Evolutionary conservation across 2,329 filamentous ascomycete species (phyloP), one percentile per base, ranked within the genome.

Genomic region (Cladosporium sp.): DNA sequence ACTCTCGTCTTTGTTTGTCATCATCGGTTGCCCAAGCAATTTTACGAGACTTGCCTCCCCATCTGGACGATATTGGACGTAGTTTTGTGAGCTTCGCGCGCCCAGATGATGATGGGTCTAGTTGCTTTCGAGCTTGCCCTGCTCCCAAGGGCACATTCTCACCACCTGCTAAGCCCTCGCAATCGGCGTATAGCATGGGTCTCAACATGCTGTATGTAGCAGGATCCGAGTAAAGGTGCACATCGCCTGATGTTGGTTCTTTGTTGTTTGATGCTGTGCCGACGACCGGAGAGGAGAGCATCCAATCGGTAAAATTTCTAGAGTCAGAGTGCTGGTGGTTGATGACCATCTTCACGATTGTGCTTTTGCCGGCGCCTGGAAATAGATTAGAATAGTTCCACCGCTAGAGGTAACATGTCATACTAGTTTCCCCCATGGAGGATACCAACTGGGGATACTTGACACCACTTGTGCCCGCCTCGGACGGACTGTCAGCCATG

Each of bases 321-420:
- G 61, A 65, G 69, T 72, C 67, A 10, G 71, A 66, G 16, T 70
- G 73, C 48, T 81, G 78, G 64, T 73, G 73, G 32, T 75, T 72
- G 48, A 84, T 80, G 10, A 84, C 74, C 57, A 84, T 72, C 64
- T 82, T 83, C 67, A 84, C 82, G 21, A 84, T 66, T 1, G 81
- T 82, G 49, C 80, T 83, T 71, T 85, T 84, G 2, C 83, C 83
- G 16, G 81, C 82, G n/a, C n/a, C n/a, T n/a, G n/a, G n/a, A n/a
- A n/a, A n/a, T n/a, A n/a, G n/a, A n/a, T n/a, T n/a, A n/a, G n/a
- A n/a, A n/a, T n/a, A n/a, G n/a, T n/a, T n/a, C n/a, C n/a, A n/a
- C n/a, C n/a, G n/a, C n/a, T n/a, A n/a, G n/a, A n/a, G n/a, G n/a
- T n/a, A n/a, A n/a, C n/a, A n/a, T n/a, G n/a, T n/a, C n/a, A n/a